Evolutionary conservation across 1,139 yeast species (phyloP), one percentile per base, ranked within the genome.

Genomic region (Arxiozyma slooffiae): DNA sequence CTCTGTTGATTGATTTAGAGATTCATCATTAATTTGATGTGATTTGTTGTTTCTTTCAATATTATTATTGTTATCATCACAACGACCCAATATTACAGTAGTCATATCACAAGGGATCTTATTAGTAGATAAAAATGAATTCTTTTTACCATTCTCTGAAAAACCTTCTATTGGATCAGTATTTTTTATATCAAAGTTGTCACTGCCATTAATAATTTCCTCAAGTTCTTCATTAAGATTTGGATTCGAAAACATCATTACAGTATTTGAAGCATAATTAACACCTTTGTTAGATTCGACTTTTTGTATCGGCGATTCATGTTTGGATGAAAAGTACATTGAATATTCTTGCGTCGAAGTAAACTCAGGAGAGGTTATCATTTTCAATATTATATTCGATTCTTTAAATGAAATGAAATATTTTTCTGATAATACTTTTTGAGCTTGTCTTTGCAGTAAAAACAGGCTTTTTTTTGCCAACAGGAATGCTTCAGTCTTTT

Each of bases 391-490:
- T 1, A 69, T 57, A 48, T 74, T 78, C 0, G 83, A 78, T 40
- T 67, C 69, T 56, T 79, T 79, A 64, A 85, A 86, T 7, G 73
- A 75, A n/a, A 72, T 73, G 53, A 81, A 76, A 60, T 78, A 85
- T 5, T 71, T 67, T 1, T 66, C 67, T 41, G 74, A 73, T 71
- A 87, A 72, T 16, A 72, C 66, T 22, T 70, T 67, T 53, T 71
- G 79, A 0, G 79, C 74, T 16, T 74, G 73, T 17, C 70, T 67
- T 59, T 87, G 96, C 3, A 83, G 62, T 3, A 71, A 66, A 41
- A 87, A 68, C 22, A 87, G 68, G 3, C 80, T 72, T 50, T 72
- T 74, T 54, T 94, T 70, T 0, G 88, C 88, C 37, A 66, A 65
- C 18, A 68, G 40, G 41, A 57, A 54, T 11, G 55, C 49, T 16